Base-by-base conservation (phyloP, 75 land plant genomes). In the Sequoiadendron giganteum region DNA sequence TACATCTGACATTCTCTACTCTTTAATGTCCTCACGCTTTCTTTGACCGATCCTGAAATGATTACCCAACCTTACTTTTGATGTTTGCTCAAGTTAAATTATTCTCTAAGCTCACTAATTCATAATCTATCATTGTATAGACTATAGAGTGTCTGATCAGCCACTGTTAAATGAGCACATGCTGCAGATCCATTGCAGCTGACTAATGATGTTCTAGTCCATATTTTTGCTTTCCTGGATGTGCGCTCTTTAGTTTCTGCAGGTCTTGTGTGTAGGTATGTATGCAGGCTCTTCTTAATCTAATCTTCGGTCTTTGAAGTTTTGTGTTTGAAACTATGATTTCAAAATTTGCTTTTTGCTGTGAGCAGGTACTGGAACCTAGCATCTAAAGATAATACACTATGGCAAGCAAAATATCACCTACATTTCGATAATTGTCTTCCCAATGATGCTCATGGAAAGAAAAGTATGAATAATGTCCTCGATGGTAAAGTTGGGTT, bases 181-280 rank as follows among this genome's bases (percentile, higher is more conserved):
- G 30, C 85, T 85, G 38, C 89, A 95, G 95, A 89, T 38, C 84
- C 90, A 36, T 49, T 65, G 18, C 90, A 89, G 84, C 89, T 95
- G 58, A 90, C 95, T 8, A 90, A 89, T 30, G 98, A 96, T 92
- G 92, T 93, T 89, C 91, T 96, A 85, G 61, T 94, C 16, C 94
- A 93, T 87, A 88, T 96, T 14, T 96, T 95, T 87, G 89, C 93
- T 30, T 96, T 93, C 76, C 89, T 95, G 85, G 97, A 96, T 86
- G 56, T 96, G 42, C 90, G 89, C 43, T 96, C 98, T 38, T 83
- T 96, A 80, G 93, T 89, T 83, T 86, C 93, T 82, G 95, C 88
- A 83, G 90, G 91, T 76, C 84, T 52, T 73, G 95, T 96, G 30
- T 92, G 92, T 90, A 87, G 95, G 97, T 94, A 93, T 48, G 58